Base-by-base conservation (phyloP, 2,329 filamentous ascomycete species). In the Iodosphaeria phyllophila region DNA sequence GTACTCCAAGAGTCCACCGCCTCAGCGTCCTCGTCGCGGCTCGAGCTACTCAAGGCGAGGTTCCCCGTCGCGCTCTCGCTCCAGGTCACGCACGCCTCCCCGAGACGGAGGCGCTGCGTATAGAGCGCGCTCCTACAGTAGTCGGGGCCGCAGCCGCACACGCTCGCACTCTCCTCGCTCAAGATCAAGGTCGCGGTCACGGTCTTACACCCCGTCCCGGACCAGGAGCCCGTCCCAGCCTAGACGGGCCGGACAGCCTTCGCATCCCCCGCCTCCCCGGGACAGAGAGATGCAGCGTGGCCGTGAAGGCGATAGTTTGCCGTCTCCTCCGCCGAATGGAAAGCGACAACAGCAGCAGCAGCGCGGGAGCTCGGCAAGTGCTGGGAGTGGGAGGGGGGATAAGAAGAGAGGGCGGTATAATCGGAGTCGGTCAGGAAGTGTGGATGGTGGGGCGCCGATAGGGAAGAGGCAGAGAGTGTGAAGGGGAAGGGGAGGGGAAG, bases 1-100 rank as follows among this genome's bases (percentile, higher is more conserved):
- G 6, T 34, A 35, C 15, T 43, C 40, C 6, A 32, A 28, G 15
- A 38, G 33, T 22, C 37, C 35, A 4, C 31, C 32, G n/a, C 32
- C 29, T 18, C 24, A 22, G n/a, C 31, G 32, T 16, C 25, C 28
- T n/a, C 33, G 33, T 16, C 38, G 36, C 5, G 28, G 34, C 20
- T 32, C 34, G 6, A 31, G 25, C 22, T 27, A 34, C 22, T 36
- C 37, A n/a, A n/a, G n/a, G n/a, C n/a, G n/a, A n/a, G n/a, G n/a
- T n/a, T n/a, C n/a, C n/a, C n/a, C n/a, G n/a, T n/a, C n/a, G n/a
- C 32, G 45, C 22, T 48, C 44, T 18, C 35, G 37, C 7, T 43
- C 38, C 8, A 30, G 34, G 11, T 41, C 39, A 7, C 32, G 30
- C 13, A 29, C 21, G n/a, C 30, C 27, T 3, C 20, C 19, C 8